Evolutionary conservation across 1,139 yeast genomes (phyloP).

Genomic region (Zygosaccharomyces sapae): DNA sequence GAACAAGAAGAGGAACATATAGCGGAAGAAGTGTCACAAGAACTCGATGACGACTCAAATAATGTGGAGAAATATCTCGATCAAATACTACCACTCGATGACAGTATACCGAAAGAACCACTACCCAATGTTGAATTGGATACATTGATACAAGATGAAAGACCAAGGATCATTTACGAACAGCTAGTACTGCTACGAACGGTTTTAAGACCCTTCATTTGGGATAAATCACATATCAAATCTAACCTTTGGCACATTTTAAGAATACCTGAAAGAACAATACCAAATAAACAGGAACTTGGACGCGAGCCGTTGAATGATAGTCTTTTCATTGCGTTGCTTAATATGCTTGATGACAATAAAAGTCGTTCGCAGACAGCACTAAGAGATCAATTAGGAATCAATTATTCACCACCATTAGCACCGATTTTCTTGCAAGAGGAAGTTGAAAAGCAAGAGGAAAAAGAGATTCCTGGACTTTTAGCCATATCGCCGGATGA

Average conservation of each 20-base stretch:
- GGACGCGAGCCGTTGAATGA: slow-evolving; percentile 19
- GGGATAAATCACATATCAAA: slow-evolving; percentile 30
- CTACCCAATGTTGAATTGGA: slow-evolving; percentile 8
- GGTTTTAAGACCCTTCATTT: slow-evolving; percentile 24
- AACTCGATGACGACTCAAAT: slow-evolving; percentile 2
- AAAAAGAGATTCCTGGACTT: slow-evolving; percentile 20
- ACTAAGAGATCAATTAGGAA: slow-evolving; percentile 22
- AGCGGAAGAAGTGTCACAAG: slow-evolving; percentile 2
- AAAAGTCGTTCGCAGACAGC: slow-evolving; percentile 9
- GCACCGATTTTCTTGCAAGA: slow-evolving; percentile 17
- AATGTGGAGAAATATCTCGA: slow-evolving; percentile 8
- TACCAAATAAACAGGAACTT: slow-evolving; percentile 6
- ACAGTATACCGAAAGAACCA: neutral
- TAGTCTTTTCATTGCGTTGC: slow-evolving; percentile 18
- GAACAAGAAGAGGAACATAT: slow-evolving; percentile 12
- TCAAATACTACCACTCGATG: slow-evolving; percentile 7
- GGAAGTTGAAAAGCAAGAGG: slow-evolving; percentile 18
- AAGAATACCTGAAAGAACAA: slow-evolving; percentile 18
- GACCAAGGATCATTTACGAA: slow-evolving; percentile 32
- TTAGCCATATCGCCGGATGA: slow-evolving; percentile 10
- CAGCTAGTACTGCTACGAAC: slow-evolving; percentile 27
- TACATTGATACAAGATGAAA: slow-evolving; percentile 25
- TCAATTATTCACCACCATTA: slow-evolving; percentile 21
- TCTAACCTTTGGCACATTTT: slow-evolving; percentile 27
- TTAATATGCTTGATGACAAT: slow-evolving; percentile 10